Conservation (phyloP, 169 alveolate genomes). For the Plasmodium reichenowi region DNA sequence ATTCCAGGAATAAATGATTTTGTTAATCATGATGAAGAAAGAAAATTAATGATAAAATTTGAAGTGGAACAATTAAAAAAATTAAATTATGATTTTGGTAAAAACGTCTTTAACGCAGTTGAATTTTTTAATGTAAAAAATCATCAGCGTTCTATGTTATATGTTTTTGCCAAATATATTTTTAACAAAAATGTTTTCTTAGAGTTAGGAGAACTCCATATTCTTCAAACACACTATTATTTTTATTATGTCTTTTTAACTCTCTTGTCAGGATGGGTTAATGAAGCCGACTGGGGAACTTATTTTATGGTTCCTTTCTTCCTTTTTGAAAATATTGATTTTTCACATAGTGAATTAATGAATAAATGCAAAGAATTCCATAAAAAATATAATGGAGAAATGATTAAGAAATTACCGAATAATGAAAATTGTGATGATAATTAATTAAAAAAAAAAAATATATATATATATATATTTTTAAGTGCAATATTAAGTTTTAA, state of each 20-base stretch:
- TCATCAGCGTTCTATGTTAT: slow-evolving; percentile 23
- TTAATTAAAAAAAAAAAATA: no score
- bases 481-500: no score
- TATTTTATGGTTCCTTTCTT: slow-evolving; percentile 40
- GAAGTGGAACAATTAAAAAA: slow-evolving; percentile 40
- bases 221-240: slow-evolving; percentile 66
- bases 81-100: slow-evolving; percentile 62
- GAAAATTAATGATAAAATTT: slow-evolving; percentile 19
- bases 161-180: slow-evolving; percentile 42
- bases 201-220: slow-evolving; percentile 44
- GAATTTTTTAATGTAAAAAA: slow-evolving; percentile 43
- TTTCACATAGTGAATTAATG: slow-evolving; percentile 52
- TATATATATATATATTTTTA: no score
- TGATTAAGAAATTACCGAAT: slow-evolving; percentile 26
- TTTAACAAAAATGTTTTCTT: slow-evolving; percentile 46
- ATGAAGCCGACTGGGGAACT: slow-evolving; percentile 75
- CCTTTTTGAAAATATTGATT: slow-evolving; percentile 24
- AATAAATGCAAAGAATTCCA: slow-evolving; percentile 26
- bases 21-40: slow-evolving; percentile 41
- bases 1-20: slow-evolving; percentile 27
- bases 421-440: not conserved
- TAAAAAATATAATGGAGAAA: slow-evolving; percentile 40
- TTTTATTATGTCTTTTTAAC: slow-evolving; percentile 70
- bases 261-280: slow-evolving; percentile 69
- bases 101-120: slow-evolving; percentile 35